Conservation (phyloP, 306 rosid species). For the Quercus glauca region DNA sequence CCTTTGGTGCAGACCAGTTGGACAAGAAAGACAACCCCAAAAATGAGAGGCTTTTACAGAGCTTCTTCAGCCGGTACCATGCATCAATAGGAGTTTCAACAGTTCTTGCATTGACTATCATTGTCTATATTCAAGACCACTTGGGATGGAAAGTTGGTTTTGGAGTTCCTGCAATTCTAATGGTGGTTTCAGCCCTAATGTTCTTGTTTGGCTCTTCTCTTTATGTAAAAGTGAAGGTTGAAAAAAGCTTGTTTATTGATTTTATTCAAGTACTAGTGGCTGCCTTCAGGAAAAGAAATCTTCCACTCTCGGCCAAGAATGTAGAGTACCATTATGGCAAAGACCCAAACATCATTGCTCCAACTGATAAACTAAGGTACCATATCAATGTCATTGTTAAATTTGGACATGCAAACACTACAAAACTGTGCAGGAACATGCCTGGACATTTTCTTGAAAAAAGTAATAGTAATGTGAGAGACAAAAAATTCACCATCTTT, state of each 20-base stretch:
- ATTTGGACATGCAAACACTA: neutral
- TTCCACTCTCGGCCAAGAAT: constrained; percentile 15
- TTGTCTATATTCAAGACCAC: constrained; percentile 48
- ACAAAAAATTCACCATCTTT: too few relatives aligned
- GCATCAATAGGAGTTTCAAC: constrained; percentile 28
- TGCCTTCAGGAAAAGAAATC: constrained; percentile 35
- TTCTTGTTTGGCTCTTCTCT: constrained; percentile 40
- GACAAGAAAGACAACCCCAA: constrained; percentile 2
- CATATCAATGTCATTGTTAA: neutral
- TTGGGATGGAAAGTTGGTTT: constrained; percentile 54
- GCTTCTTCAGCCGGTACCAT: constrained; percentile 51
- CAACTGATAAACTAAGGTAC: constrained; percentile 40
- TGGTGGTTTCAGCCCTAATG: constrained; percentile 31
- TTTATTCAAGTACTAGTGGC: constrained; percentile 35
- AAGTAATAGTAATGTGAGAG: too few relatives aligned
- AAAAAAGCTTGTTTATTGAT: constrained; percentile 24
- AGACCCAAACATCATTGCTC: constrained; percentile 19
- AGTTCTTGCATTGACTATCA: constrained; percentile 25
- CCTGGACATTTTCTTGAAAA: too few relatives aligned
- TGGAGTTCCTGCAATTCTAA: constrained; percentile 41
- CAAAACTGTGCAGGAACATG: neutral
- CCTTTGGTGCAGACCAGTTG: constrained; percentile 59
- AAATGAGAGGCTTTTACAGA: constrained; percentile 24
- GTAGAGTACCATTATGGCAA: constrained; percentile 26
- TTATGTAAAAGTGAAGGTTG: constrained; percentile 33